A percentile compares a stretch with the other conserved stretches of the same genome.
Evolutionary conservation across 2,329 filamentous ascomycete species (phyloP).

Genomic region (Aspergillus terreus): DNA sequence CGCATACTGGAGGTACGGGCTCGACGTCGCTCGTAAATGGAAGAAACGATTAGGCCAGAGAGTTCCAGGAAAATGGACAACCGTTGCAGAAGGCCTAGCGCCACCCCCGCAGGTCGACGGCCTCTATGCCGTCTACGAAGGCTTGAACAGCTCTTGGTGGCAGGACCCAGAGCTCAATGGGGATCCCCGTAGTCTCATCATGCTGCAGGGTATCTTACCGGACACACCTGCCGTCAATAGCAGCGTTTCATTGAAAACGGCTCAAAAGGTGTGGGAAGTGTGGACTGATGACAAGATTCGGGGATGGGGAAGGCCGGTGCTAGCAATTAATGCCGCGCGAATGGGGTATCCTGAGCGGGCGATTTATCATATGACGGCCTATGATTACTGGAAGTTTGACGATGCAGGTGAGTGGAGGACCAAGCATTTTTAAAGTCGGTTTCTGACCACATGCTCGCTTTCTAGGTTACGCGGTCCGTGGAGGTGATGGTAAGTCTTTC

Average conservation of each 20-base stretch:
- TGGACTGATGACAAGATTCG: conserved; percentile 14
- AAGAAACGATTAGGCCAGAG: conserved; percentile 5
- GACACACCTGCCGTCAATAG: conserved; percentile 9
- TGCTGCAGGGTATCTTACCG: conserved; percentile 13
- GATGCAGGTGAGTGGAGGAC: conserved; percentile 10
- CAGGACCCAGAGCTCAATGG: conserved; percentile 3
- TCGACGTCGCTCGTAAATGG: conserved; percentile 10
- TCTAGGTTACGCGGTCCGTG: conserved; percentile 12
- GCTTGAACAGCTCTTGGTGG: conserved; percentile 14
- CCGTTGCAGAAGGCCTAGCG: conserved; percentile 5
- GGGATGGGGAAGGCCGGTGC: conserved; percentile 13
- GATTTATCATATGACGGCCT: conserved; percentile 10
- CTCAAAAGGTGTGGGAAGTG: conserved; percentile 9
- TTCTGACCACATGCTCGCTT: neutral
- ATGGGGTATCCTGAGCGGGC: conserved; percentile 9
- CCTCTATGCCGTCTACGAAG: conserved; percentile 11
- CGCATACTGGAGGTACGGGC: conserved; percentile 13
- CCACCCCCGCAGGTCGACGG: conserved; percentile 6
- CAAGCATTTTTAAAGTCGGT: neutral
- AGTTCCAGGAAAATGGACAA: conserved; percentile 4
- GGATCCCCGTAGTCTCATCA: conserved; percentile 13
- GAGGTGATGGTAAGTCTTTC: conserved; percentile 7
- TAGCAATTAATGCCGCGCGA: conserved; percentile 12
- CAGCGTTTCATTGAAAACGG: conserved; percentile 2
- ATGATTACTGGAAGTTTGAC: conserved; percentile 14